Base-by-base conservation (phyloP, 768 basidiomycete genomes). In the Trametopsis cervina region DNA sequence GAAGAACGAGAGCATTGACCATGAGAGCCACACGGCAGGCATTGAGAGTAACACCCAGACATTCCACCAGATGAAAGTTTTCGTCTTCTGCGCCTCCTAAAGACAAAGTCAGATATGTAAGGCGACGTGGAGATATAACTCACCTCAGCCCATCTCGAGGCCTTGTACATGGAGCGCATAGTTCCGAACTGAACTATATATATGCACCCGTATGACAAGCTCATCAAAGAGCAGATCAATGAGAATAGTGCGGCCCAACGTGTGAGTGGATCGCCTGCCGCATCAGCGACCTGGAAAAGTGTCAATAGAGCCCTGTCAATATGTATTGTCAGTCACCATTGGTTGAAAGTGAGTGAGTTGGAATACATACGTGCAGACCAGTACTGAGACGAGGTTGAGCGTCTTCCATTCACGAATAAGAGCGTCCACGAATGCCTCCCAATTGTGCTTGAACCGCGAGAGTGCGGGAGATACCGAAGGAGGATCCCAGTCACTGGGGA, bases 401-500 rank as follows among this genome's bases (percentile, higher is more conserved):
- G 84, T 87, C 66, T 87, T 87, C 83, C 83, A 87, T 55, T 87
- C 85, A 22, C 77, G 72, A 52, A 78, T 51, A n/a, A 88, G 66
- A 0, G 81, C 78, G 46, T 84, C 81, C 10, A 87, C 74, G 54
- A 89, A 86, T 0, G 58, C 63, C 62, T 88, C 86, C 86, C 86
- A 89, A 1, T 79, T 74, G 5, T 59, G 54, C 53, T 73, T 75
- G 70, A 89, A 89, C 41, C 81, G 69, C 6, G 78, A 65, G 35
- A 87, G 61, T 4, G 84, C 76, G 4, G 81, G 83, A 0, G 83
- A 76, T 3, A 82, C 81, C 1, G 73, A 63, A 2, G 76, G 64
- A 1, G 67, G 64, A 17, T 53, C 60, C 69, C 68, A 70, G 10
- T 70, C 66, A 40, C 63, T 65, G 1, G 66, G 63, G 50, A 62